phyloP scores from a whole-genome alignment of 257 asterid genomes.

The Solanum dulcamara region DNA sequence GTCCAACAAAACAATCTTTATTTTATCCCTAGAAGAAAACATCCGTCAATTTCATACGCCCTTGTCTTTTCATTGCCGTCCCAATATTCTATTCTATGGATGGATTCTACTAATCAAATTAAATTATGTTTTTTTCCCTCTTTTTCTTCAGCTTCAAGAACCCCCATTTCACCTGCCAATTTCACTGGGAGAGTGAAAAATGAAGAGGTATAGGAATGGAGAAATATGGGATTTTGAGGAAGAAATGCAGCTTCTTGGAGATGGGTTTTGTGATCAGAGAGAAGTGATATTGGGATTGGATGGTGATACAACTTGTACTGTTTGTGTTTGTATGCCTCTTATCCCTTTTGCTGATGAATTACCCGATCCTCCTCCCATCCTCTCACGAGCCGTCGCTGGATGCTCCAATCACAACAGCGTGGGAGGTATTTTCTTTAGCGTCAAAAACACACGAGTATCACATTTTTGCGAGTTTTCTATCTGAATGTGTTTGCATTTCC shows the following conservation, averaged over 20 bases:
- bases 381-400: slow-evolving; percentile 72
- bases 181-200: background rate
- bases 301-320: slow-evolving; percentile 71
- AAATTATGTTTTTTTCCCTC: background rate
- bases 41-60: slow-evolving; percentile 2
- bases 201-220: slow-evolving; percentile 25
- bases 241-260: slow-evolving; percentile 5
- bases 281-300: slow-evolving; percentile 66
- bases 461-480: background rate
- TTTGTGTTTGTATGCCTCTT: slow-evolving; percentile 64
- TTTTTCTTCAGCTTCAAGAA: background rate
- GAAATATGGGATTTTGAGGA: slow-evolving; percentile 27
- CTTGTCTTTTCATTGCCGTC: slow-evolving; percentile 11
- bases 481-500: background rate
- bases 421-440: slow-evolving; percentile 34
- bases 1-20: background rate
- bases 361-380: slow-evolving; percentile 60
- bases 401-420: slow-evolving; percentile 84
- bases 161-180: background rate
- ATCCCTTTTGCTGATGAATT: slow-evolving; percentile 25
- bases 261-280: background rate
- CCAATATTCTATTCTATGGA: slow-evolving; percentile 7
- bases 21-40: background rate
- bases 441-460: background rate
- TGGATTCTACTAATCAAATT: background rate